phyloP scores from a whole-genome alignment of 176 grass and related monocot genomes.

The Pontederia paniculata region DNA sequence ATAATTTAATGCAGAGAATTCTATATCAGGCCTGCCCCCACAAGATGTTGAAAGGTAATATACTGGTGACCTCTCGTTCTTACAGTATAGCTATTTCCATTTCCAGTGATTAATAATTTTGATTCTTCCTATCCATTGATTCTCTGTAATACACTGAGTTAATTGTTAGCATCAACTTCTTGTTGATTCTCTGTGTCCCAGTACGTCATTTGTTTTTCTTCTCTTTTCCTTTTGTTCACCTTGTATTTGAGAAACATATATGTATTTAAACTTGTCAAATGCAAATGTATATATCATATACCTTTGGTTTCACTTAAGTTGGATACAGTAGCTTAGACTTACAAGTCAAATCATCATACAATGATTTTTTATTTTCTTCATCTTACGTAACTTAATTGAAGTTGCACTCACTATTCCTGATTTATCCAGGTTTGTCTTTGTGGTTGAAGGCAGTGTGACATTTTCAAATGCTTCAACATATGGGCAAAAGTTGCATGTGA shows the following conservation, averaged over 20 bases:
- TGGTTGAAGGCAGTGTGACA: constrained; percentile 49
- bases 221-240: no score
- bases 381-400: neutral
- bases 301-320: no score
- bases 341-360: no score
- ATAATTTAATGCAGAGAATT: constrained; percentile 48
- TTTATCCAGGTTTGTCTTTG: constrained; percentile 76
- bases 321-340: no score
- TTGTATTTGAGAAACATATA: no score
- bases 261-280: no score
- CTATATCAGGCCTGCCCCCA: constrained; percentile 59
- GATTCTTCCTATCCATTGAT: neutral
- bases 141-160: no score
- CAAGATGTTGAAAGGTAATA: constrained; percentile 87
- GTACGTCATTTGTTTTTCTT: no score
- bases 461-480: constrained; percentile 36
- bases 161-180: no score
- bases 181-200: no score
- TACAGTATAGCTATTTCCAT: neutral
- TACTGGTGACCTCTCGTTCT: neutral
- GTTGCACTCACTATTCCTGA: constrained; percentile 11
- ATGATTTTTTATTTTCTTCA: no score
- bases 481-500: constrained; percentile 54
- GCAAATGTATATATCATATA: no score
- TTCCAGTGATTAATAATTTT: neutral